Evolutionary conservation across 805 yeast genomes (phyloP).

Genomic region (Wickerhamiella shivajii): DNA sequence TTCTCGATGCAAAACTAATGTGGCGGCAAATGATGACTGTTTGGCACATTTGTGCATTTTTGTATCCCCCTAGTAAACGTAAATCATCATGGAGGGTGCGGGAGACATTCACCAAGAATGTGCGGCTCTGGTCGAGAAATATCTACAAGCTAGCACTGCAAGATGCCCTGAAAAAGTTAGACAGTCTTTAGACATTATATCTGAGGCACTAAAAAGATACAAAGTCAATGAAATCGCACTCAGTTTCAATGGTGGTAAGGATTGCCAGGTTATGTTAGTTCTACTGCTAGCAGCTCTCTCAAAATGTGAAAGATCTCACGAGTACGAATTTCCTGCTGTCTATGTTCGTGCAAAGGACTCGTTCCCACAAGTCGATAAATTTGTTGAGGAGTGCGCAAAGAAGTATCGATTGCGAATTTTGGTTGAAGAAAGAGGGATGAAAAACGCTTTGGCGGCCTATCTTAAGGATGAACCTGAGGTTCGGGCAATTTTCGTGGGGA

Average conservation of each 20-base stretch:
- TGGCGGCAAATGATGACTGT: too few relatives aligned
- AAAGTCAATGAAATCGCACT: slow-evolving; percentile 34
- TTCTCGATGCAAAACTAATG: too few relatives aligned
- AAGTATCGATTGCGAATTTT: slow-evolving; percentile 40
- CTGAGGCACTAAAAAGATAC: slow-evolving; percentile 18
- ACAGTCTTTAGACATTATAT: slow-evolving; percentile 18
- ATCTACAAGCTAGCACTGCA: not conserved
- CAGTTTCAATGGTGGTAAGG: slow-evolving; percentile 94
- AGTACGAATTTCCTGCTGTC: slow-evolving; percentile 31
- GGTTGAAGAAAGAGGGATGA: slow-evolving; percentile 32
- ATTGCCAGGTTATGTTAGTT: slow-evolving; percentile 78
- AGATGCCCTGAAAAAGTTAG: slow-evolving; percentile 13
- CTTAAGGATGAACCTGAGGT: slow-evolving; percentile 37
- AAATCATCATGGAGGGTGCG: too few relatives aligned
- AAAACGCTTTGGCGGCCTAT: slow-evolving; percentile 55
- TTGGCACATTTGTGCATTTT: too few relatives aligned
- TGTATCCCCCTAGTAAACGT: too few relatives aligned
- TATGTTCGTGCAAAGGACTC: slow-evolving; percentile 64
- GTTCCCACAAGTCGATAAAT: slow-evolving; percentile 54
- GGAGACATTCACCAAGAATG: too few relatives aligned
- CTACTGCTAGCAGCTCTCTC: slow-evolving; percentile 43
- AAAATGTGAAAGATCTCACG: slow-evolving; percentile 2
- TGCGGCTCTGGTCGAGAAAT: slow-evolving; percentile 1
- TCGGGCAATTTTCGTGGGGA: slow-evolving; percentile 76
- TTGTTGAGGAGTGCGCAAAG: slow-evolving; percentile 40